Evolutionary conservation across 2,329 filamentous ascomycete genomes (phyloP), one percentile per base, ranked within the genome.

Genomic region (Cladosporium austrohemisphaericum): DNA sequence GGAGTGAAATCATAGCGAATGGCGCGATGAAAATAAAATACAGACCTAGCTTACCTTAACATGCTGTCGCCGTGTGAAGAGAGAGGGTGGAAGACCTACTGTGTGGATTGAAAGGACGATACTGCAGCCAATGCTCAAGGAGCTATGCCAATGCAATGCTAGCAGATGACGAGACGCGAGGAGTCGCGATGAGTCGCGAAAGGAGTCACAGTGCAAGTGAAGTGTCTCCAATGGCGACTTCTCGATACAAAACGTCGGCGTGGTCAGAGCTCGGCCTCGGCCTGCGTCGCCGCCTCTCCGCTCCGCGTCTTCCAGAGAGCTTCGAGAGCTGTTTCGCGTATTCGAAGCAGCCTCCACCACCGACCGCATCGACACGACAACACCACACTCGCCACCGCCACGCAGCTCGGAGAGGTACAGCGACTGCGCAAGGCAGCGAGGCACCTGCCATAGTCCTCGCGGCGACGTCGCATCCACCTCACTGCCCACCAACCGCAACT

Each of bases 231-330:
- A 32, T 32, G 26, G 26, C 28, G 28, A 22, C 7, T 18, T 28
- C 26, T 10, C 7, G 16, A 28, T 20, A 43, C 23, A 14, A 28
- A 26, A 40, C 11, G 20, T 5, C 8, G 19, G 23, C 23, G 14
- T 33, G 26, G 41, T 20, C 29, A 31, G 43, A 26, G 14, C 32
- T 46, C n/a, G 29, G 32, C 43, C 43, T 46, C 43, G 43, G 43
- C 33, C 33, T 28, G 38, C 19, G 22, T 25, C 22, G 23, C 29
- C 43, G 31, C 13, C 40, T 43, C 23, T 28, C 5, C 20, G 43
- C 31, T 46, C 43, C 43, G 43, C 43, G 43, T 36, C 32, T 37
- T 25, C 20, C 13, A 31, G 16, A 11, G 32, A 45, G 41, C 43
- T 46, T 46, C 43, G 43, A 31, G 43, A n/a, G n/a, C n/a, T n/a